phyloP scores from a whole-genome alignment of 2,329 filamentous ascomycete genomes.

The Xylaria sp. region DNA sequence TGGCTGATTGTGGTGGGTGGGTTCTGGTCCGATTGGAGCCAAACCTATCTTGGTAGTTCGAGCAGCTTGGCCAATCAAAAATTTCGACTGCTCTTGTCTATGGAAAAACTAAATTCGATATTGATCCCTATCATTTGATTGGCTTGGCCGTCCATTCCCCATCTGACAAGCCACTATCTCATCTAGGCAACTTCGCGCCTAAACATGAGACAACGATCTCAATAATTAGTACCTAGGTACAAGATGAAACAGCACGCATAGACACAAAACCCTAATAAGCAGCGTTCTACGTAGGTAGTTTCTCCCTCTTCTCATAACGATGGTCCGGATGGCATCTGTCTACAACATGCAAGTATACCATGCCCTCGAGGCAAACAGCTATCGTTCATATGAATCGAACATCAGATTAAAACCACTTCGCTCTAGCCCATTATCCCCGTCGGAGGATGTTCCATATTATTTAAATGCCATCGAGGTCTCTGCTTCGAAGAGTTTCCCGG shows the following conservation, averaged over 20 bases:
- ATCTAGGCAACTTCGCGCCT: too few relatives aligned
- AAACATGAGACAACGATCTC: too few relatives aligned
- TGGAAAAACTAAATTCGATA: slow-evolving; percentile 18
- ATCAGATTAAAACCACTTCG: neutral
- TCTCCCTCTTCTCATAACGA: neutral
- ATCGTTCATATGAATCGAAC: neutral
- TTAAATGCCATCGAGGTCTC: neutral
- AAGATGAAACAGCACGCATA: too few relatives aligned
- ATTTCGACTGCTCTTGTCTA: neutral
- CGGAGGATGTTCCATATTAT: neutral
- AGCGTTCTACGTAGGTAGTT: too few relatives aligned
- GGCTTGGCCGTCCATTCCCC: slow-evolving; percentile 1
- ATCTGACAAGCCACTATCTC: neutral
- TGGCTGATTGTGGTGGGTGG: slow-evolving; percentile 39
- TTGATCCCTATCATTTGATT: slow-evolving; percentile 13
- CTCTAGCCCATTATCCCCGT: neutral
- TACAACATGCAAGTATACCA: neutral
- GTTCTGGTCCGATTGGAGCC: slow-evolving; percentile 2
- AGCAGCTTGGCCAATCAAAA: slow-evolving; percentile 33
- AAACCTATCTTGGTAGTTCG: neutral
- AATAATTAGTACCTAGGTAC: too few relatives aligned
- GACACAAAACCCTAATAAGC: too few relatives aligned
- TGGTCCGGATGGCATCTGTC: neutral
- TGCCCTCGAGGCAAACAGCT: neutral
- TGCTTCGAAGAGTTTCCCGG: too few relatives aligned